Conservation (phyloP, 1,139 yeast species). For the Tardiomyces depauwii region DNA sequence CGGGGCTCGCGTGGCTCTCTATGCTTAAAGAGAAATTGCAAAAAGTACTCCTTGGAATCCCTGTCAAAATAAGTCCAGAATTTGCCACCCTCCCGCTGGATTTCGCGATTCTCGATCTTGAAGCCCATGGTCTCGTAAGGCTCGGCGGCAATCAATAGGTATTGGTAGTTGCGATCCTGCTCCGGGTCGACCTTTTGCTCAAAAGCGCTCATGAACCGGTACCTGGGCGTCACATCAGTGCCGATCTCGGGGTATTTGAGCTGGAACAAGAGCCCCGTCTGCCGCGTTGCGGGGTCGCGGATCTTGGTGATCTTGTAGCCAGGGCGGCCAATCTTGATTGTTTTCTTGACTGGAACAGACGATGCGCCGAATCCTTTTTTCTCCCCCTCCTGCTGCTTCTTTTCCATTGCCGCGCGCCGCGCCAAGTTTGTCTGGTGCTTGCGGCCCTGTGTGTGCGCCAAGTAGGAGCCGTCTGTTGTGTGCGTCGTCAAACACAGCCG, state of each 20-base stretch:
- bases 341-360: constrained; percentile 32
- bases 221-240: constrained; percentile 41
- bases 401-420: constrained; percentile 34
- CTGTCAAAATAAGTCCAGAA: constrained; percentile 65
- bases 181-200: constrained; percentile 44
- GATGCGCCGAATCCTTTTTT: constrained; percentile 3
- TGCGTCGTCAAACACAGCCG: constrained; percentile 67
- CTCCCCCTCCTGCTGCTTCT: constrained; percentile 11
- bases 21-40: constrained; percentile 41
- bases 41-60: constrained; percentile 54
- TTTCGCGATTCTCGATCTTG: constrained; percentile 50
- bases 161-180: constrained; percentile 41
- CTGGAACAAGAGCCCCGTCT: constrained; percentile 51
- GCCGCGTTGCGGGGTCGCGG: constrained; percentile 45
- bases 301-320: constrained; percentile 55
- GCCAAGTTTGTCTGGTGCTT: constrained; percentile 64
- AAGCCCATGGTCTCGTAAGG: constrained; percentile 73
- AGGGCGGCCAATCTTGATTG: constrained; percentile 63
- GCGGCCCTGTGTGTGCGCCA: constrained; percentile 69
- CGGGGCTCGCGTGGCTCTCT: background rate
- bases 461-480: constrained; percentile 60
- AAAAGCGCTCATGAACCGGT: constrained; percentile 62
- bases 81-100: constrained; percentile 37
- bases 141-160: constrained; percentile 66
- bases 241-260: constrained; percentile 44